Base-by-base conservation (phyloP, 2,329 filamentous ascomycete species). In the Fusarium citri region DNA sequence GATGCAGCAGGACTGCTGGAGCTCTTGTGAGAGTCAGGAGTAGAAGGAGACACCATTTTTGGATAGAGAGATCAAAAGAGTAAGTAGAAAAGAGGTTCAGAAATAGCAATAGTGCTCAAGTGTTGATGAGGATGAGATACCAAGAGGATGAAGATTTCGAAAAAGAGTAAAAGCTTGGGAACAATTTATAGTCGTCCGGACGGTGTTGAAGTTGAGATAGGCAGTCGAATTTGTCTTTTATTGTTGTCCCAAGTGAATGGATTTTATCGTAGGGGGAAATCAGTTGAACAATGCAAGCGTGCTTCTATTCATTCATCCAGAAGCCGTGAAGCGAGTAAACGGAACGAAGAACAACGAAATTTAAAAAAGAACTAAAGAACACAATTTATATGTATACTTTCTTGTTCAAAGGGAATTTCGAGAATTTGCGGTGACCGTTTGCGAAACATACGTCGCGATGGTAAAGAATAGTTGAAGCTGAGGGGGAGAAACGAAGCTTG, bases 131-230 rank as follows among this genome's bases (percentile, higher is more conserved):
- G 25, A 34, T 64, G 40, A 31, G 51, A 22, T 47, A 43, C 26
- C 42, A 66, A 50, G 63, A 67, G 51, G 43, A 64, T 64, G 55
- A 51, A 67, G 48, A 68, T 53, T 67, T 51, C 34, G 34, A 58
- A 67, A 67, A 58, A 37, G 25, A 16, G 28, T 15, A 45, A 31
- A 45, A 31, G 20, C 11, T 40, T 48, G 20, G 22, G 56, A 64
- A 22, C n/a, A 64, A 67, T 68, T 67, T 67, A 68, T 67, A 68
- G 47, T 34, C 42, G 18, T 9, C 9, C 16, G 18, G 34, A n/a
- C 18, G 34, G 6, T 31, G 23, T 63, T 41, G 37, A 43, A 30
- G 34, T 51, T 51, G 12, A 37, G 18, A 37, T 22, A 63, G 50
- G 40, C 22, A 23, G 15, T 31, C 46, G 31, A 54, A 66, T 66